Conservation (phyloP, 768 basidiomycete species). For the Fistulinella prunicolor region DNA sequence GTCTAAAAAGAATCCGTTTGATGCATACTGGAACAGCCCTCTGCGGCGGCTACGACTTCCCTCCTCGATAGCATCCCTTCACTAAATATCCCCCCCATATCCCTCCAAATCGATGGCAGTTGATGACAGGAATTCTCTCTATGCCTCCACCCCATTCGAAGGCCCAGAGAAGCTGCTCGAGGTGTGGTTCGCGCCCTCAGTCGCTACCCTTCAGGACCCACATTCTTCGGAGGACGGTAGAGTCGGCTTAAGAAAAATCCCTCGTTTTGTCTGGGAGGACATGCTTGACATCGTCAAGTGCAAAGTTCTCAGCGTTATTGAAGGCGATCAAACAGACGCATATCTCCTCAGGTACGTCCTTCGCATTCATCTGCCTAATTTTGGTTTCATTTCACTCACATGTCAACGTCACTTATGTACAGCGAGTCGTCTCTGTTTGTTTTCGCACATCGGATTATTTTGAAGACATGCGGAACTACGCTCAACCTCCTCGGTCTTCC, state of each 20-base stretch:
- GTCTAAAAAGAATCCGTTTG: constrained; percentile 27
- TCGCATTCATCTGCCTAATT: not conserved
- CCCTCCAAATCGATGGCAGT: constrained; percentile 22
- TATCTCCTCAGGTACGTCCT: constrained; percentile 88
- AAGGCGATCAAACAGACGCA: constrained; percentile 90
- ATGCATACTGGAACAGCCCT: constrained; percentile 45
- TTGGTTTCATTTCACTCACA: constrained; percentile 1
- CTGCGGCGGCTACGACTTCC: constrained; percentile 35
- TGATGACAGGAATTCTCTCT: constrained; percentile 20
- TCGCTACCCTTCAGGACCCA: constrained; percentile 53
- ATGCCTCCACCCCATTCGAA: constrained; percentile 65
- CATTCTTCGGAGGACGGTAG: constrained; percentile 39
- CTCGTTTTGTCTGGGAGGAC: constrained; percentile 83
- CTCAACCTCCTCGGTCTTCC: constrained; percentile 94
- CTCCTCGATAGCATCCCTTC: constrained; percentile 47
- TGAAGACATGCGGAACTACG: constrained; percentile 99
- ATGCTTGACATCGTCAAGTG: constrained; percentile 98
- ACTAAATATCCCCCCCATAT: constrained; percentile 12
- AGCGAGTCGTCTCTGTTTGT: constrained; percentile 98
- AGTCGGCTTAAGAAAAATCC: constrained; percentile 74
- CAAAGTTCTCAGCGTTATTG: constrained; percentile 87
- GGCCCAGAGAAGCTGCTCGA: constrained; percentile 95
- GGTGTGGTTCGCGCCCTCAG: constrained; percentile 91
- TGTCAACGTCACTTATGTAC: constrained; percentile 17
- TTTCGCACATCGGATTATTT: constrained; percentile 90